Conservation (phyloP, 179 eudicot genomes). For the Silene coronaria region DNA sequence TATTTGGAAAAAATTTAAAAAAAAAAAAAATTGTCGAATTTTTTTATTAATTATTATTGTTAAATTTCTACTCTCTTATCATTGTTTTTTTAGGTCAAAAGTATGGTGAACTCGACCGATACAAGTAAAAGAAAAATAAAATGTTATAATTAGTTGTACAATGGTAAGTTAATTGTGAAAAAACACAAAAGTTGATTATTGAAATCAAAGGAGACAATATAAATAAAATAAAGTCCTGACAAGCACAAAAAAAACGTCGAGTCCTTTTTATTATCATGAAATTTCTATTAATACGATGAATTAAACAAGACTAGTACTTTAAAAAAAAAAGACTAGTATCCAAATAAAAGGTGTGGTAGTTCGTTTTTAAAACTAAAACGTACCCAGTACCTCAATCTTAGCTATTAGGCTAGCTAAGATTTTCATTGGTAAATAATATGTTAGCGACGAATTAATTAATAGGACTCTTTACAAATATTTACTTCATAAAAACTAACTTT, state of each 20-base stretch:
- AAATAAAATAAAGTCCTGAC: too few relatives aligned
- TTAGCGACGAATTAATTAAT: not conserved
- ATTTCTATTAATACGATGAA: not conserved
- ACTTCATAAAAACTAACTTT: slow-evolving; percentile 3
- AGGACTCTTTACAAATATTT: slow-evolving; percentile 3
- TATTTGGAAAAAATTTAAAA: too few relatives aligned
- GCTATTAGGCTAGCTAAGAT: slow-evolving; percentile 5
- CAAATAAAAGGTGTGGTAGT: not conserved
- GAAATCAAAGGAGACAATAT: not conserved
- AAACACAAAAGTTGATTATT: not conserved
- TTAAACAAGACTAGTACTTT: not conserved
- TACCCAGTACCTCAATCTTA: slow-evolving; percentile 11
- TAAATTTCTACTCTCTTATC: too few relatives aligned
- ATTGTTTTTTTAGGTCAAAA: too few relatives aligned
- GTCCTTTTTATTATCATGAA: not conserved
- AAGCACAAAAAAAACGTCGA: not conserved
- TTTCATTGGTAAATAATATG: slow-evolving; percentile 6
- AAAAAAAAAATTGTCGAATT: too few relatives aligned
- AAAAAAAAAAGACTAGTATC: not conserved
- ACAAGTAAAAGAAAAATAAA: too few relatives aligned
- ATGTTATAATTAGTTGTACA: too few relatives aligned
- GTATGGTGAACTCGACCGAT: too few relatives aligned
- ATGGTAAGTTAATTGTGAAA: too few relatives aligned
- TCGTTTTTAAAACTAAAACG: not conserved
- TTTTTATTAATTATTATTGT: too few relatives aligned